phyloP scores from a whole-genome alignment of 208 protist genomes.

The Tritrichomonas foetus region DNA sequence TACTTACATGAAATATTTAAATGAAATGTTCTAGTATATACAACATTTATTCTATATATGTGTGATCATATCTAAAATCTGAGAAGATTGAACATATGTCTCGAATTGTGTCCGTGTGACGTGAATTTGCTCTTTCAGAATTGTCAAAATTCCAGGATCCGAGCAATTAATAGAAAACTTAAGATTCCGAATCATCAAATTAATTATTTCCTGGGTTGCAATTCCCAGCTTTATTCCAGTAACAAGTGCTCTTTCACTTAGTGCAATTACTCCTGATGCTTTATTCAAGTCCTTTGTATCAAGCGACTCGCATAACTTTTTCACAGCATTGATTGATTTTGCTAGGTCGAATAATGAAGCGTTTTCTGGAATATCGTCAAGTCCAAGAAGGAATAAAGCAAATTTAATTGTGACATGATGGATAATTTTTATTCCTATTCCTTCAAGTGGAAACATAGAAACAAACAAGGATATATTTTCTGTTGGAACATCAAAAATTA shows the following conservation, averaged over 20 bases:
- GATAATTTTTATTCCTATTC: neutral
- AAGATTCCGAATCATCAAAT: neutral
- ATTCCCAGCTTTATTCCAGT: neutral
- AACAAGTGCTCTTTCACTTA: neutral
- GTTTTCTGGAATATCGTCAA: neutral
- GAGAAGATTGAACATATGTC: too few species aligned
- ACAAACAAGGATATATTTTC: neutral
- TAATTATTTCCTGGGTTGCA: neutral
- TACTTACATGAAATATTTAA: too few species aligned
- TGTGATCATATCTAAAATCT: too few species aligned
- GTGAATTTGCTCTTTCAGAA: neutral
- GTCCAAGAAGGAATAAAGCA: neutral
- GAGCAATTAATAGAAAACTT: neutral
- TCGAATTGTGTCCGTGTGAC: neutral
- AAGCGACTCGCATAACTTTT: neutral
- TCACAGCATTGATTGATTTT: neutral
- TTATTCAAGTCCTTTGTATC: neutral
- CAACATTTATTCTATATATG: too few species aligned
- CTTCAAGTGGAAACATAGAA: neutral
- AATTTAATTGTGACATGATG: neutral
- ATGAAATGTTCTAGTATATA: too few species aligned
- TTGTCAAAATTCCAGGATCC: neutral
- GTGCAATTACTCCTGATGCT: neutral
- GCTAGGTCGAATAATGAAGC: neutral
- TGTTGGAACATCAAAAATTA: too few species aligned